Conservation (phyloP, 306 rosid genomes). For the Lathyrus oleraceus region DNA sequence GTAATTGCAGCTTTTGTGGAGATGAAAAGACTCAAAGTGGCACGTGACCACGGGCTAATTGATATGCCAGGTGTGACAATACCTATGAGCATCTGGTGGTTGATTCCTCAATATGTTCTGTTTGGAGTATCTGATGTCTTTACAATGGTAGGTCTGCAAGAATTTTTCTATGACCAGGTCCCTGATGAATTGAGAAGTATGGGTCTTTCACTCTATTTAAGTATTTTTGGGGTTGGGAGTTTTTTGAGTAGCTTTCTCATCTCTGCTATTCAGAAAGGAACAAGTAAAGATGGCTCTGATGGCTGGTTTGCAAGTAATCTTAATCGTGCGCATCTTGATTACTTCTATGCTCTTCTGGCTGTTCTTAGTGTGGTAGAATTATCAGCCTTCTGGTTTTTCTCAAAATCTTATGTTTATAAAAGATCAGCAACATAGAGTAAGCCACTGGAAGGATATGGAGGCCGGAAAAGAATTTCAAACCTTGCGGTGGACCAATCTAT, state of each 20-base stretch:
- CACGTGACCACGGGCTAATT: constrained; percentile 49
- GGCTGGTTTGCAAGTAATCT: constrained; percentile 67
- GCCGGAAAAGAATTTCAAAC: neutral
- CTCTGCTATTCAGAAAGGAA: constrained; percentile 44
- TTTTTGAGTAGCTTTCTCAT: constrained; percentile 67
- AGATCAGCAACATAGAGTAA: constrained; percentile 11
- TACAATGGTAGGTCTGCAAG: constrained; percentile 77
- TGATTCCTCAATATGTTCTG: constrained; percentile 62
- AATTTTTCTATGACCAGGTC: constrained; percentile 76
- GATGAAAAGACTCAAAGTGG: constrained; percentile 56
- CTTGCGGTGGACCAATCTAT: neutral
- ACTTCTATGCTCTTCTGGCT: constrained; percentile 49
- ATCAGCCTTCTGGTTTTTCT: constrained; percentile 34
- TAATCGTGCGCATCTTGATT: constrained; percentile 71
- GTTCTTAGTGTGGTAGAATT: constrained; percentile 30
- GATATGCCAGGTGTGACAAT: constrained; percentile 53
- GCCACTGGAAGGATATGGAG: neutral
- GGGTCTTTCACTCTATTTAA: constrained; percentile 63
- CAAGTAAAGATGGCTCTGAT: constrained; percentile 45
- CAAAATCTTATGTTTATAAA: constrained; percentile 33
- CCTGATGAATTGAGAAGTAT: constrained; percentile 65
- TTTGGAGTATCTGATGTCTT: constrained; percentile 57
- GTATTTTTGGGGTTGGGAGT: constrained; percentile 67
- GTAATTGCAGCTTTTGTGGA: constrained; percentile 62
- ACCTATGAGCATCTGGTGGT: constrained; percentile 79